Evolutionary conservation across 305 asterid species (phyloP).

Genomic region (Fraxinus sp.): DNA sequence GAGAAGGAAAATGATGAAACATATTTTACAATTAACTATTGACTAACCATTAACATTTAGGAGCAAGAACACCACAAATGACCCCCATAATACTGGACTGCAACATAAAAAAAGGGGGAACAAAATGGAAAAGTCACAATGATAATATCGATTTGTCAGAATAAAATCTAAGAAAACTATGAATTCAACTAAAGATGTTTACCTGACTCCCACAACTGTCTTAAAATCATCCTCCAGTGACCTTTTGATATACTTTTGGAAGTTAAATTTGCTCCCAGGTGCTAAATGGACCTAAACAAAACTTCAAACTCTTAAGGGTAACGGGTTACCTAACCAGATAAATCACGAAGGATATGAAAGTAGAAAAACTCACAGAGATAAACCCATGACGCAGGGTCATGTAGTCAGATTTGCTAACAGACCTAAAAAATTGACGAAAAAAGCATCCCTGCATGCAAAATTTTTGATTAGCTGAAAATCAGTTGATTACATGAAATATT

Average conservation of each 20-base stretch:
- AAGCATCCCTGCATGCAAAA: conserved; percentile 75
- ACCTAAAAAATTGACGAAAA: conserved; percentile 73
- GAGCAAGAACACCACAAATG: conserved; percentile 85
- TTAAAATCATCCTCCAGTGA: conserved; percentile 88
- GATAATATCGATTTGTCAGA: not conserved
- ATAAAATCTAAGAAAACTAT: not conserved
- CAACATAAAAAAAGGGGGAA: not conserved
- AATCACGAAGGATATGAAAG: not conserved
- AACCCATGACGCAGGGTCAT: conserved; percentile 90
- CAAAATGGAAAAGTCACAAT: not conserved
- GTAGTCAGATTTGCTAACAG: conserved; percentile 87
- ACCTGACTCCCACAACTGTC: conserved; percentile 91
- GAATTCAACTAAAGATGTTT: not conserved
- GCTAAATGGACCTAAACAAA: conserved; percentile 76
- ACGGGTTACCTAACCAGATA: not conserved
- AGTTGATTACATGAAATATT: not conserved
- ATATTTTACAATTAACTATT: not conserved
- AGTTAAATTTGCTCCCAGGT: conserved; percentile 91
- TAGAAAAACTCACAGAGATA: conserved; percentile 60
- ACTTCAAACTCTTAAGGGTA: not conserved
- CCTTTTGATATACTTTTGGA: conserved; percentile 85
- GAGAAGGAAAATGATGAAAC: not conserved
- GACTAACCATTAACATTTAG: conserved; percentile 73
- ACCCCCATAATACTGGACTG: conserved; percentile 92
- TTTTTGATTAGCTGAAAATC: conserved; percentile 10